Evolutionary conservation across 345 rosid species (phyloP).

Genomic region (Aegle marmelos): DNA sequence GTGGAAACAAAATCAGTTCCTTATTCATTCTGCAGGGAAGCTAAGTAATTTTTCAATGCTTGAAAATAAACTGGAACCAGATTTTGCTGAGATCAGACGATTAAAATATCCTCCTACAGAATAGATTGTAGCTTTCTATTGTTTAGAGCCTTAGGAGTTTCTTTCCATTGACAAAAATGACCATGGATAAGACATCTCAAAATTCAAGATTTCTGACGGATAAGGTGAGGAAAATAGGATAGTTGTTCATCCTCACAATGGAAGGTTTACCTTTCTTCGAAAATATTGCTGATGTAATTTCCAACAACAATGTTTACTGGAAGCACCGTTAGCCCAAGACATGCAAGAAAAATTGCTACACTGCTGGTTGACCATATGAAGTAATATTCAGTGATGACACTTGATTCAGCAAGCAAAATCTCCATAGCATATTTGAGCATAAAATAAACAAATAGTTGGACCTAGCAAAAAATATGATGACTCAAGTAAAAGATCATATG

Average conservation of each 20-base stretch:
- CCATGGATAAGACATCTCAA: neutral
- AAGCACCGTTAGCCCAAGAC: conserved; percentile 75
- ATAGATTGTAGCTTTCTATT: neutral
- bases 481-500: neutral
- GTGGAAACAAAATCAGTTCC: neutral
- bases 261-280: conserved; percentile 65
- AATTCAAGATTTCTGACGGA: neutral
- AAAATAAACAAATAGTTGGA: conserved; percentile 71
- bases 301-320: conserved; percentile 74
- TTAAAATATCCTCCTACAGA: neutral
- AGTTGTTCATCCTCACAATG: neutral
- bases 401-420: conserved; percentile 75
- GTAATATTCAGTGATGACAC: conserved; percentile 67
- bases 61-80: neutral
- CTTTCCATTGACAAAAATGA: neutral
- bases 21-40: neutral
- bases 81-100: neutral
- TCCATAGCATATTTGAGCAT: conserved; percentile 91
- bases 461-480: conserved; percentile 33
- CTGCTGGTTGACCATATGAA: conserved; percentile 64
- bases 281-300: conserved; percentile 75
- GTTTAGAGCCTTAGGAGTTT: neutral
- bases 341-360: conserved; percentile 73
- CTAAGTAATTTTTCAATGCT: neutral
- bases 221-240: neutral